These are phyloP conservation scores for Vanderwaltozyma polyspora DNA, from an alignment of 805 yeast genomes.

Conservation along the genomic window DNA sequence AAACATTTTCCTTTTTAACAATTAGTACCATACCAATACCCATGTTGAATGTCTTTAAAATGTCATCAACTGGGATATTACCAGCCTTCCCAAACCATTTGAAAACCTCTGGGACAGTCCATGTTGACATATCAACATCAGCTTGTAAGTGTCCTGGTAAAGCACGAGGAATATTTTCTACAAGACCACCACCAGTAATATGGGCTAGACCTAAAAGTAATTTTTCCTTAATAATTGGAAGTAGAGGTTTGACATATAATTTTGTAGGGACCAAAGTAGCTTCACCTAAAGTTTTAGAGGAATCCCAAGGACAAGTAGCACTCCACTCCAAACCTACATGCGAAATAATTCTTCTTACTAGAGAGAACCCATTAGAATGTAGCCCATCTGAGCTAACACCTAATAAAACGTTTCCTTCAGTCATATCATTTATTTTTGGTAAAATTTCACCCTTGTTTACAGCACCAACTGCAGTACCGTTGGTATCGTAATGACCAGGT, in stretches of 20 bases:
- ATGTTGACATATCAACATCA: constrained; percentile 58
- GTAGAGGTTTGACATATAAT: constrained; percentile 84
- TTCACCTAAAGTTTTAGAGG: constrained; percentile 64
- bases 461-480: constrained; percentile 98
- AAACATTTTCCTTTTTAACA: constrained; percentile 59
- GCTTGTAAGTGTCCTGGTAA: constrained; percentile 76
- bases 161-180: constrained; percentile 93
- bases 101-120: constrained; percentile 85
- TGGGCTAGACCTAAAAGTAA: constrained; percentile 83
- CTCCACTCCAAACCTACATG: constrained; percentile 59
- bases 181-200: constrained; percentile 96
- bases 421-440: constrained; percentile 61
- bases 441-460: constrained; percentile 63
- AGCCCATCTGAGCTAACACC: constrained; percentile 89
- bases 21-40: constrained; percentile 96
- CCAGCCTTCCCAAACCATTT: constrained; percentile 91
- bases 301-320: constrained; percentile 78
- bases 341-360: constrained; percentile 85
- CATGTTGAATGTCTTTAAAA: constrained; percentile 83
- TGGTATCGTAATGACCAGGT: constrained; percentile 92
- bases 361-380: constrained; percentile 93
- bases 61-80: constrained; percentile 74
- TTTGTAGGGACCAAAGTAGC: constrained; percentile 82
- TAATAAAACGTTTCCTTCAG: constrained; percentile 66
- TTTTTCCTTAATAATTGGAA: constrained; percentile 58